Base-by-base conservation (phyloP, 306 rosid species). In the Luffa acutangula region DNA sequence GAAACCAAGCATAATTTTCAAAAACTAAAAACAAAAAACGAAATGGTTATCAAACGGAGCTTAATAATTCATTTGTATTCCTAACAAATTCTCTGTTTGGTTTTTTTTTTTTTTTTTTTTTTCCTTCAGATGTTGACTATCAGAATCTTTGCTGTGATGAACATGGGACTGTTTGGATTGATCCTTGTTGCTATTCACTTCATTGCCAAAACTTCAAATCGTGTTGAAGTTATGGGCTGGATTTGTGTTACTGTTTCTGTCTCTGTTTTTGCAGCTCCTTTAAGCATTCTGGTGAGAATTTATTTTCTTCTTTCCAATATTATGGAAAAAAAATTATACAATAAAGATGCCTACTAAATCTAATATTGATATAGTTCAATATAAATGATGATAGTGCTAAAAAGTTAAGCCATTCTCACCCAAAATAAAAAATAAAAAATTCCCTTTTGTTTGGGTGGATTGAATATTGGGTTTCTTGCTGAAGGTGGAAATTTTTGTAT, bases 221-320 rank as follows among this genome's bases (percentile, higher is more conserved):
- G 88, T 3, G 92, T 87, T 20, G 80, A 85, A 79, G 89, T 90
- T 37, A 75, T 96, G 17, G 98, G 98, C 12, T 93, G 97, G 99
- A 81, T 93, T 13, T 90, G 95, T 83, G 99, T 91, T 17, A 67
- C 84, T 6, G 48, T 91, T 56, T 83, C 96, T 0, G 86, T 91
- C 2, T 58, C 86, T 76, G 99, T 93, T 6, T 96, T 96, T 66
- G 98, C 93, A 2, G 93, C 96, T 13, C 99, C 98, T 43, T 83
- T 96, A 5, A 89, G 88, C 87, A 89, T 93, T 76, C 76, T 96
- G 97, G 98, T 94, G 41, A 87, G 92, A 78, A 51, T 31, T 72
- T 72, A 11, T 6, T 49, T 20, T 11, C 3, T 48, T 3, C 25
- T 10, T 5, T 64, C 21, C 9, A 63, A 34, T 63, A 13, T 63